These are phyloP conservation scores for Pontederia crassipes DNA, from an alignment of 176 grass and related monocot species.

Conservation along the genomic window DNA sequence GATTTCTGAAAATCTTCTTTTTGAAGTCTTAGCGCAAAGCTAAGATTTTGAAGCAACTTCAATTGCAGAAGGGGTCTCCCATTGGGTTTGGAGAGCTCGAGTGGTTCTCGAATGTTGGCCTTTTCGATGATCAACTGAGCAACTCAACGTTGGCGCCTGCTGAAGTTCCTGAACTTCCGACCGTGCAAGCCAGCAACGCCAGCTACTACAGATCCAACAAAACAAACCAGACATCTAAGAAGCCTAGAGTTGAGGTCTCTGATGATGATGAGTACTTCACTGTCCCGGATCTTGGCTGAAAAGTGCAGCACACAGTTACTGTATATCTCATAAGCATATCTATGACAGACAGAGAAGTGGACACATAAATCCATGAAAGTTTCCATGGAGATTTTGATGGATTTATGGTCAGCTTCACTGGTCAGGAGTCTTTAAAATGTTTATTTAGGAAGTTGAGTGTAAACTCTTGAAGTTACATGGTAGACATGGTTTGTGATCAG, in stretches of 20 bases:
- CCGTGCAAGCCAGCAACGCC: conserved; percentile 26
- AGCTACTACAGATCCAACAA: conserved; percentile 25
- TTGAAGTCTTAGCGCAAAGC: conserved; percentile 13
- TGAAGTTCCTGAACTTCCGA: conserved; percentile 63
- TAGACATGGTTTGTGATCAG: too few relatives aligned
- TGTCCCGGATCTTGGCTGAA: conserved; percentile 74
- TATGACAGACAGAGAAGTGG: too few relatives aligned
- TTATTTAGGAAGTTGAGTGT: too few relatives aligned
- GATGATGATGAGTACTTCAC: conserved; percentile 78
- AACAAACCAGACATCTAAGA: conserved; percentile 36
- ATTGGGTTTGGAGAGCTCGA: conserved; percentile 68
- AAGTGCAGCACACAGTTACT: too few relatives aligned
- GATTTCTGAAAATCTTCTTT: neutral
- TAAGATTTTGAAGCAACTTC: neutral
- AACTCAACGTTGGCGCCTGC: conserved; percentile 33
- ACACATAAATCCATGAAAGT: too few relatives aligned
- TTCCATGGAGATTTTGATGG: too few relatives aligned
- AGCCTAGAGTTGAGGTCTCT: conserved; percentile 47
- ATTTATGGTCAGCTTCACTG: too few relatives aligned
- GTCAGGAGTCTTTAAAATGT: too few relatives aligned
- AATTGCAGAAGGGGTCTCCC: conserved; percentile 44
- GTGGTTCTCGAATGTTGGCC: conserved; percentile 70
- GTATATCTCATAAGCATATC: too few relatives aligned
- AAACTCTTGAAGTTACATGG: too few relatives aligned
- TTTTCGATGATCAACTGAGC: conserved; percentile 41